Evolutionary conservation across 2,329 filamentous ascomycete species (phyloP).

Genomic region (Akanthomyces uredinophilus): DNA sequence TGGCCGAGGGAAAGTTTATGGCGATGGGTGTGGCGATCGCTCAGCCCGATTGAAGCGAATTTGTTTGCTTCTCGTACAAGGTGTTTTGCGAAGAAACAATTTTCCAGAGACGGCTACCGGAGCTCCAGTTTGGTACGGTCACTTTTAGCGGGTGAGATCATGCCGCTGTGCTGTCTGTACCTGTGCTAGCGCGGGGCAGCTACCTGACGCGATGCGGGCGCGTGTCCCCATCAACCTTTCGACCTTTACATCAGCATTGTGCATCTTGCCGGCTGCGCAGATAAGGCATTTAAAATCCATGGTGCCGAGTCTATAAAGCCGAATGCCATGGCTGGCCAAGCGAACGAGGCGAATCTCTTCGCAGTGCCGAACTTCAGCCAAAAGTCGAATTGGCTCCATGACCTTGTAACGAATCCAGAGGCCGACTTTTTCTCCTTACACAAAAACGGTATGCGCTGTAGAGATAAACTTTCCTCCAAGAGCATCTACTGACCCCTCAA

Average conservation of each 20-base stretch:
- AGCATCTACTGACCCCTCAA: neutral
- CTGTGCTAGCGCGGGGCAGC: neutral
- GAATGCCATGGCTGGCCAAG: slow-evolving; percentile 30
- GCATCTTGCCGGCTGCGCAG: neutral
- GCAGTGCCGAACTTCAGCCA: slow-evolving; percentile 58
- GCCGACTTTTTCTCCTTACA: slow-evolving; percentile 41
- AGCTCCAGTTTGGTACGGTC: neutral
- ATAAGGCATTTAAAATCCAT: neutral
- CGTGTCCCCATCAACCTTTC: neutral
- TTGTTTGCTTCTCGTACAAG: neutral
- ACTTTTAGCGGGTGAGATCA: neutral
- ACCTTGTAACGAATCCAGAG: slow-evolving; percentile 19
- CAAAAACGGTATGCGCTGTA: slow-evolving; percentile 25
- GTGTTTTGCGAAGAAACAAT: neutral
- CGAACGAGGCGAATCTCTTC: slow-evolving; percentile 53
- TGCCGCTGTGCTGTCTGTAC: neutral
- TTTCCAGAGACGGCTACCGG: neutral
- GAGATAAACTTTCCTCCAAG: neutral
- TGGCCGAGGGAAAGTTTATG: neutral
- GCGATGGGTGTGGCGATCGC: neutral
- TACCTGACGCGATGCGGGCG: neutral
- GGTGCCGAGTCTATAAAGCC: neutral
- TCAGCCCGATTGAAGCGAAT: neutral
- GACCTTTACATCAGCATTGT: neutral
- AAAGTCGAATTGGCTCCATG: slow-evolving; percentile 45